Base-by-base conservation (phyloP, 306 rosid genomes). In the Clitoria ternatea region DNA sequence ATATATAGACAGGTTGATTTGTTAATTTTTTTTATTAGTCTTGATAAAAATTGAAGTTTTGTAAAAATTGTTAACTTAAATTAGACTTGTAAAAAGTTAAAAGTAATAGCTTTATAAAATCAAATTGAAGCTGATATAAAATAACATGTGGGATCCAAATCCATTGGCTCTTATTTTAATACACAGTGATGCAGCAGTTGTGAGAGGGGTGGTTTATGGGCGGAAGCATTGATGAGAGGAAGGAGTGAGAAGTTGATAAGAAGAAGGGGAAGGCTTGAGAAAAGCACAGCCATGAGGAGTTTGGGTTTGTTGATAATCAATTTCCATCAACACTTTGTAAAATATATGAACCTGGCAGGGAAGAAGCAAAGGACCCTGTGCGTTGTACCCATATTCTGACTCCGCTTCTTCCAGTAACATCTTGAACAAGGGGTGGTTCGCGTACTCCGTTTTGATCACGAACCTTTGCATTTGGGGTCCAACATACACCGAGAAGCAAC, bases 401-500 rank as follows among this genome's bases (percentile, higher is more conserved):
- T 90, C 98, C 0, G 98, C 98, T 56, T 92, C 98, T 60, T 92
- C 97, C 3, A 92, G 80, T 6, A 92, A 68, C 79, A 81, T 78
- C 84, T 86, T 84, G 82, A 92, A 90, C 63, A 90, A 80, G 15
- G 92, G 93, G 39, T 92, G 98, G 66, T 92, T 92, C 0, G 84
- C 86, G 19, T 80, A 82, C 56, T 88, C 91, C 0, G 97, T 71
- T 76, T 73, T 83, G 24, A 92, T 84, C 55, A 85, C 88, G 43
- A 90, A 92, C 73, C 87, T 85, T 18, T 85, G 89, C 79, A 72
- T 88, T 18, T 90, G 74, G 0, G 90, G 77, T 14, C 98, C 98
- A 2, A 92, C 98, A 7, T 90, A 92, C 4, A 92, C 96, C 1
- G 92, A 78, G 79, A 92, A 92, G 70, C 92, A 90, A 6, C 98